phyloP scores from a whole-genome alignment of 306 rosid genomes.

The Cucurbita argyrosperma region DNA sequence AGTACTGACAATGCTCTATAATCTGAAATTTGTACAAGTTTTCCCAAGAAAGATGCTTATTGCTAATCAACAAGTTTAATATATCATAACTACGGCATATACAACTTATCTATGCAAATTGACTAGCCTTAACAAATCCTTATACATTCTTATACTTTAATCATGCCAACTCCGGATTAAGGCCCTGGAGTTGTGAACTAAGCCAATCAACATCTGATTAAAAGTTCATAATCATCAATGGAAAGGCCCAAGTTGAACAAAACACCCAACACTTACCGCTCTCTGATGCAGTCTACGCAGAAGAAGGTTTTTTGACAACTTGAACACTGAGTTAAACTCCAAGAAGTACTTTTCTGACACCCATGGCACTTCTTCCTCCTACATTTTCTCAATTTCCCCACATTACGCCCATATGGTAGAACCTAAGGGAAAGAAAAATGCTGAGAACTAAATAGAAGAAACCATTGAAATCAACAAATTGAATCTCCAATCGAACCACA shows the following conservation, averaged over 20 bases:
- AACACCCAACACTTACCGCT: constrained; percentile 34
- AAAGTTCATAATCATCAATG: neutral
- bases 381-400: constrained; percentile 30
- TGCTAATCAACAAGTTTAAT: neutral
- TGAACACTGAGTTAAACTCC: constrained; percentile 55
- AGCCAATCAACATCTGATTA: neutral
- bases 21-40: neutral
- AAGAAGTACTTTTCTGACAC: constrained; percentile 59
- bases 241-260: neutral
- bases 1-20: neutral
- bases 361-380: constrained; percentile 75
- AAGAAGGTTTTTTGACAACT: constrained; percentile 68
- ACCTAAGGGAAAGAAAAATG: constrained; percentile 13
- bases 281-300: constrained; percentile 81
- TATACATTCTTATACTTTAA: neutral
- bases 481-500: neutral
- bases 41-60: neutral
- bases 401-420: constrained; percentile 29
- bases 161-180: neutral
- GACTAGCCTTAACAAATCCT: neutral
- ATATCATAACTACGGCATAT: neutral
- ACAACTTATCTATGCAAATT: neutral
- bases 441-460: neutral
- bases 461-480: constrained; percentile 3
- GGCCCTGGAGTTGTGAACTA: neutral